Evolutionary conservation across 371 early-diverging fungal species (phyloP).

Genomic region (Choanephora cucurbitarum): DNA sequence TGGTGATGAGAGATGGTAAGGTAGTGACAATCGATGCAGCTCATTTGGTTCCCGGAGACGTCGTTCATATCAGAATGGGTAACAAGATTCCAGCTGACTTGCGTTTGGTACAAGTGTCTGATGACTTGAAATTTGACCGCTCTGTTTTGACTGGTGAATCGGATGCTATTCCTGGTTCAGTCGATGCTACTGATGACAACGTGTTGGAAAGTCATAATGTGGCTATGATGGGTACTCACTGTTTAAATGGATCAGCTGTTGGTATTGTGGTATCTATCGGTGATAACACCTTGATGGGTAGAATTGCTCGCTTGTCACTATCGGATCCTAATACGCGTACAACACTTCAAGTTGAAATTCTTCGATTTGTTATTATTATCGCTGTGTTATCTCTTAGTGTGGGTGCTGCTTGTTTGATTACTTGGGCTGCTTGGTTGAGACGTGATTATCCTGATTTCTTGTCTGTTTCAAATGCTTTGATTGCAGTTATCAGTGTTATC

Average conservation of each 20-base stretch:
- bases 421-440: slow-evolving; percentile 45
- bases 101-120: slow-evolving; percentile 54
- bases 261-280: slow-evolving; percentile 67
- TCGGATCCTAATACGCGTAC: slow-evolving; percentile 47
- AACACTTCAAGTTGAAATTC: slow-evolving; percentile 69
- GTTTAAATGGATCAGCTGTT: slow-evolving; percentile 60
- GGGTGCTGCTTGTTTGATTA: slow-evolving; percentile 32
- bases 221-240: slow-evolving; percentile 68
- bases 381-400: slow-evolving; percentile 59
- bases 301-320: slow-evolving; percentile 62
- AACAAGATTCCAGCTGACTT: slow-evolving; percentile 74
- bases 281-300: slow-evolving; percentile 70
- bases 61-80: slow-evolving; percentile 65
- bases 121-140: slow-evolving; percentile 69
- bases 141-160: slow-evolving; percentile 72
- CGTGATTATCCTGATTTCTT: slow-evolving; percentile 54
- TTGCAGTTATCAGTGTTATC: slow-evolving; percentile 74
- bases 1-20: slow-evolving; percentile 64
- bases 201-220: slow-evolving; percentile 67
- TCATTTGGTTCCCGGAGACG: slow-evolving; percentile 54
- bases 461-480: slow-evolving; percentile 57
- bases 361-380: slow-evolving; percentile 68
- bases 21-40: slow-evolving; percentile 46
- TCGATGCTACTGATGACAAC: slow-evolving; percentile 58
- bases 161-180: slow-evolving; percentile 58